Evolutionary conservation across 768 basidiomycete genomes (phyloP), one percentile per base, ranked within the genome.

Genomic region (Serpula lacrymans): DNA sequence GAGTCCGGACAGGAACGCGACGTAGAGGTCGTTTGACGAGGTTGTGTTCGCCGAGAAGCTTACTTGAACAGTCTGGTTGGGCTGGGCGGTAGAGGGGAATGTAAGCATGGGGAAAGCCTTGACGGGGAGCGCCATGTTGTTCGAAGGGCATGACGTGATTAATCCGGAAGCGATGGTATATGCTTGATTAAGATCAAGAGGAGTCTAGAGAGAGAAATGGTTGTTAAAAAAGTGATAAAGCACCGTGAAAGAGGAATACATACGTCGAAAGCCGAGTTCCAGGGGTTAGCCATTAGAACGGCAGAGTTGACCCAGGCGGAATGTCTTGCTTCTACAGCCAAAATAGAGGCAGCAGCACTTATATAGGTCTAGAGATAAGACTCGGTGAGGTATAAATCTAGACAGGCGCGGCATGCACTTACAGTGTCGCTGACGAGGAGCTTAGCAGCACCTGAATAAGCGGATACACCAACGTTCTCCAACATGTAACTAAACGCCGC

Each of bases 321-420:
- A 51, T 80, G 77, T 29, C 76, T 66, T 36, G 74, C 64, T 56
- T 81, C 78, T 33, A 68, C 70, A 20, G 71, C 66, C 14, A 85
- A 65, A 49, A 88, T 84, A 14, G 75, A 71, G 2, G 70, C 83
- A 4, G 77, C 73, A 13, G 72, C 70, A 4, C 75, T 74, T 16
- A 77, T 53, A 54, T 74, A 75, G 20, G 62, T 62, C 58, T 71
- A 51, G 5, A 20, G 2, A 18, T 20, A n/a, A 30, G 28, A 39
- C 26, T 22, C 6, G 17, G 2, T 10, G n/a, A n/a, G 16, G 2
- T 21, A 21, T 12, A 17, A 5, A n/a, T 29, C 2, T 10, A 5
- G 16, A 26, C 17, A 5, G 16, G 31, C 11, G 32, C 27, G n/a
- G 10, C 8, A 20, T 10, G 17, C n/a, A 35, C 37, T 17, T 34